Conservation (phyloP, 305 asterid species). For the Fraxinus greggii region DNA sequence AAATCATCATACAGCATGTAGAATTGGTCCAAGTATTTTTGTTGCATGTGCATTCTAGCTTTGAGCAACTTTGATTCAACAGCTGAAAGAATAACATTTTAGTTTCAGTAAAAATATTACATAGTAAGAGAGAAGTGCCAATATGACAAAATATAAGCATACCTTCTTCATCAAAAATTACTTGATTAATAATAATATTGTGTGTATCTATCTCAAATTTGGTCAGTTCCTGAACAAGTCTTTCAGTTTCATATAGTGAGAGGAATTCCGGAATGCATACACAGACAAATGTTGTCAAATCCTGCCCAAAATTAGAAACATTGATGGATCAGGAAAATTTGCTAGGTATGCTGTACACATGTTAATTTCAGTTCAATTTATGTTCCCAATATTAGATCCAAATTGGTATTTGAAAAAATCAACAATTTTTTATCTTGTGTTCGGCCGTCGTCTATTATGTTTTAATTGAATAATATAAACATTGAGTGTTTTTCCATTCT, state of each 20-base stretch:
- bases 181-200: constrained; percentile 93
- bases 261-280: constrained; percentile 98
- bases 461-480: not conserved
- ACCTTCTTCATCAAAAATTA: constrained; percentile 92
- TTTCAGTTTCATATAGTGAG: constrained; percentile 89
- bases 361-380: not conserved
- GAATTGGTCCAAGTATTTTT: constrained; percentile 84
- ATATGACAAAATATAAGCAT: constrained; percentile 4
- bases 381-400: not conserved
- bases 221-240: constrained; percentile 90
- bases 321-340: constrained; percentile 21
- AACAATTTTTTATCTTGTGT: not conserved
- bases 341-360: not conserved
- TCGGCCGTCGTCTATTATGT: not conserved
- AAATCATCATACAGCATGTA: constrained; percentile 90
- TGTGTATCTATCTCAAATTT: constrained; percentile 95
- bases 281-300: constrained; percentile 88
- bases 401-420: not conserved
- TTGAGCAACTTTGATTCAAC: constrained; percentile 79
- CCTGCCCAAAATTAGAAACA: constrained; percentile 46
- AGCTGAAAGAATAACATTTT: constrained; percentile 37
- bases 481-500: not conserved
- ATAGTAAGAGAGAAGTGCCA: not conserved
- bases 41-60: constrained; percentile 92
- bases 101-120: constrained; percentile 9